Evolutionary conservation across 257 asterid species (phyloP), one percentile per base, ranked within the genome.

Genomic region (Leptodermis oblonga): DNA sequence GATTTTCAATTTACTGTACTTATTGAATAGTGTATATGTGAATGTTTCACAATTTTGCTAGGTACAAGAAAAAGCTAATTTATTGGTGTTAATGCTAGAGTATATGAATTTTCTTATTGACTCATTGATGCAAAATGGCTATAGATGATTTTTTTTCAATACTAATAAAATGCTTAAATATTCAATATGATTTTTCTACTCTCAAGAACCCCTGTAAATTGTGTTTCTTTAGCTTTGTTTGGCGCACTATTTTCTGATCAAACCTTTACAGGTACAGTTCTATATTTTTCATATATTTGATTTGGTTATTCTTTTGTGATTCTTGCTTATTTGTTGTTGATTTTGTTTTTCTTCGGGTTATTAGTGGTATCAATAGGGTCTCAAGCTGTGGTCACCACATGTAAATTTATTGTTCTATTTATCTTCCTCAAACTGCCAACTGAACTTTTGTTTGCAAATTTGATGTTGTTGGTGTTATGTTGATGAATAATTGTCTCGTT

Each of bases 171-270:
- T 36, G 46, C 22, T 39, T 28, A 65, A 11, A 33, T 22, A 51
- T 64, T 62, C 4, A 41, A 42, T 22, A 23, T 68, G 37, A 34
- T 3, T 51, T 77, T 80, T 82, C 46, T 74, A 23, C 55, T 74
- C 12, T 62, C 81, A 94, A 98, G 99, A 68, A 89, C 99, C 76
- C 96, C 99, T 7, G 99, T 81, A 31, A 98, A 94, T 81, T 94
- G 98, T 77, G 97, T 94, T 42, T 94, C 99, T 1, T 77, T 94
- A 54, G 92, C 97, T 5, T 79, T 94, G 76, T 92, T 96, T 41
- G 99, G 99, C 51, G 93, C 98, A 11, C 84, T 94, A 14, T 94
- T 89, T 85, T 81, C 41, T 92, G 99, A 97, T 70, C 97, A 94
- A 89, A 85, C 99, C 99, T 30, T 83, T 85, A 20, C 78, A 92